Conservation (phyloP, 805 yeast genomes). For the Yarrowia porcina region DNA sequence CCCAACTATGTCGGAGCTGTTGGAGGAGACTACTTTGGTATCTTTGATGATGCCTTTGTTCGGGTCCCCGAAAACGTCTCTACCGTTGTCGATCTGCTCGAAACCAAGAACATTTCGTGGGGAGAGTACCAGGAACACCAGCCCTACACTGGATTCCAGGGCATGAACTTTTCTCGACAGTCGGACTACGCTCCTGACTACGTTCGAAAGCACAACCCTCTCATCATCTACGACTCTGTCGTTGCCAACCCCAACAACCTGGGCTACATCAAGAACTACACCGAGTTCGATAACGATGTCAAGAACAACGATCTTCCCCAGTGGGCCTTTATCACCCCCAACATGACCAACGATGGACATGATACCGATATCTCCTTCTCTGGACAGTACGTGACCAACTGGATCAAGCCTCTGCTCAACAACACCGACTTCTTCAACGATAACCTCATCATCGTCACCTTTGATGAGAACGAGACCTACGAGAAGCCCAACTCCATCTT, state of each 20-base stretch:
- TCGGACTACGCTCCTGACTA: constrained; percentile 47
- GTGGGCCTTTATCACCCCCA: constrained; percentile 54
- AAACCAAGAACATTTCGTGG: constrained; percentile 49
- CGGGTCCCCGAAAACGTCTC: constrained; percentile 49
- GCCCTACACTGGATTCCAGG: constrained; percentile 53
- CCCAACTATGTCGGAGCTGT: constrained; percentile 52
- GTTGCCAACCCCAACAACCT: constrained; percentile 40
- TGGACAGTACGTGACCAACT: constrained; percentile 47
- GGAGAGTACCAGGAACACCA: constrained; percentile 53
- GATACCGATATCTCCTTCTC: constrained; percentile 48
- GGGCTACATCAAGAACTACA: constrained; percentile 49
- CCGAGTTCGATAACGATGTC: constrained; percentile 45
- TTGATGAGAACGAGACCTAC: constrained; percentile 50
- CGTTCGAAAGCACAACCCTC: constrained; percentile 53
- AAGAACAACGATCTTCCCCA: constrained; percentile 46
- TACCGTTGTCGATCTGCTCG: constrained; percentile 48
- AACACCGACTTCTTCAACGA: constrained; percentile 49
- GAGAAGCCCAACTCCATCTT: constrained; percentile 46
- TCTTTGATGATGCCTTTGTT: constrained; percentile 47
- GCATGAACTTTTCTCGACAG: constrained; percentile 48
- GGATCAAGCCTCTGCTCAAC: constrained; percentile 45
- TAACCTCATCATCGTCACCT: constrained; percentile 48
- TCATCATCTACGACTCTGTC: constrained; percentile 45
- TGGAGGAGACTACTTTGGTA: constrained; percentile 52
- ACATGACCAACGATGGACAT: constrained; percentile 54